Conservation (phyloP, 495 filamentous ascomycete species). For the Zalerion maritima region DNA sequence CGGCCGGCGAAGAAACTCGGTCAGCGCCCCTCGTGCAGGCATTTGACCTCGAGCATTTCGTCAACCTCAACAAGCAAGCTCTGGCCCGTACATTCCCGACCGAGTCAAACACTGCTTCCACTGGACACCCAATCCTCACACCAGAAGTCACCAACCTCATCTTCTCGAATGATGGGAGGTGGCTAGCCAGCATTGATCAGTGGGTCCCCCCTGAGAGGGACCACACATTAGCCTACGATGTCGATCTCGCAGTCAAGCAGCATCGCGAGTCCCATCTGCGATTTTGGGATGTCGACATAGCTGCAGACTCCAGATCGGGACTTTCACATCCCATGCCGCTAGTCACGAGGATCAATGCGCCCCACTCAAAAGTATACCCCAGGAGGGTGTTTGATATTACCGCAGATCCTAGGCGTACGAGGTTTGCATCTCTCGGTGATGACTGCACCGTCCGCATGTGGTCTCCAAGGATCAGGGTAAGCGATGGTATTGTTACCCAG, state of each 20-base stretch:
- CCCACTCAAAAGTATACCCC: constrained; percentile 44
- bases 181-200: constrained; percentile 83
- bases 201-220: constrained; percentile 60
- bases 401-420: constrained; percentile 44
- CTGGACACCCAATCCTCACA: constrained; percentile 49
- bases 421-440: constrained; percentile 72
- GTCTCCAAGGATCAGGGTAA: constrained; percentile 49
- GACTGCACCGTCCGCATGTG: constrained; percentile 68
- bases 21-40: constrained; percentile 50
- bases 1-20: constrained; percentile 18
- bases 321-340: too few species aligned
- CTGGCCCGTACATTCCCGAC: constrained; percentile 78
- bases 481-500: constrained; percentile 45
- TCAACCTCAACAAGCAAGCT: constrained; percentile 68
- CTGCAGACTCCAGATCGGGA: constrained; percentile 37
- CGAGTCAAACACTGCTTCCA: constrained; percentile 55
- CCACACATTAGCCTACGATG: too few species aligned
- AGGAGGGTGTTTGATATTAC: constrained; percentile 55
- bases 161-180: constrained; percentile 64
- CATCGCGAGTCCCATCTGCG: constrained; percentile 68
- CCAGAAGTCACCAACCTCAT: constrained; percentile 60
- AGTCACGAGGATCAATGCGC: constrained; percentile 65
- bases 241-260: constrained; percentile 31
- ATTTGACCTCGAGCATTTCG: constrained; percentile 59
- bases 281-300: constrained; percentile 70